Evolutionary conservation across 1,284 basidiomycete genomes (phyloP).

Genomic region (Microstroma glucosiphilum): DNA sequence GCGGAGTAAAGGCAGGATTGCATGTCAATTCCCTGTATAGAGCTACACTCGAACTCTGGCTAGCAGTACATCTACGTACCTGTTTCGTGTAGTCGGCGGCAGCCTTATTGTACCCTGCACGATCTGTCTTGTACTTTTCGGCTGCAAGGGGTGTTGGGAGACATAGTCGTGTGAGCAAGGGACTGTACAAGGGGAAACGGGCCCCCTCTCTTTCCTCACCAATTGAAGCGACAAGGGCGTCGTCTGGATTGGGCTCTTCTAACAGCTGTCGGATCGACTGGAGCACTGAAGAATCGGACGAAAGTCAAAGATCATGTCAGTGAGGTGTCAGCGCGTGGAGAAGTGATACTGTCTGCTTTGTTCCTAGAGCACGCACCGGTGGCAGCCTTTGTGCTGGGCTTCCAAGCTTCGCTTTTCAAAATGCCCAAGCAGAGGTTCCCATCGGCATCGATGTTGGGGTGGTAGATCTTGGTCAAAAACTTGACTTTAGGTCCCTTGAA

Average conservation of each 20-base stretch:
- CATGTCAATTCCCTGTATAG: too few species aligned
- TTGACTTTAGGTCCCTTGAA: slow-evolving; percentile 50
- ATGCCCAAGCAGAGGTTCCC: slow-evolving; percentile 48
- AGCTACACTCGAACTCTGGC: too few species aligned
- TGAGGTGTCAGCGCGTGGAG: not conserved
- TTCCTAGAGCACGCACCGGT: slow-evolving; percentile 21
- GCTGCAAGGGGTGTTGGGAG: slow-evolving; percentile 21
- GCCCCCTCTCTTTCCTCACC: slow-evolving; percentile 23
- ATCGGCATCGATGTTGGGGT: slow-evolving; percentile 49
- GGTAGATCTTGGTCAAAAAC: slow-evolving; percentile 46
- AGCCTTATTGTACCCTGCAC: slow-evolving; percentile 33
- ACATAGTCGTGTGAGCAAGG: not conserved
- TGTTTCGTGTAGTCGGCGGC: slow-evolving; percentile 40
- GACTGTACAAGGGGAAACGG: not conserved
- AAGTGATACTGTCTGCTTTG: not conserved
- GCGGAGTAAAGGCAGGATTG: too few species aligned
- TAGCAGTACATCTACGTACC: not conserved
- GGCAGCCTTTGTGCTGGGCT: slow-evolving; percentile 47
- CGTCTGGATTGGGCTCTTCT: slow-evolving; percentile 45
- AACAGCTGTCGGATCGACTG: slow-evolving; percentile 42
- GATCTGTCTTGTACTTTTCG: slow-evolving; percentile 42
- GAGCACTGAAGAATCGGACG: slow-evolving; percentile 24
- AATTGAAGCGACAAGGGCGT: slow-evolving; percentile 44
- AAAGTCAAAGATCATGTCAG: not conserved
- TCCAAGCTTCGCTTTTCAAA: slow-evolving; percentile 50